phyloP scores from a whole-genome alignment of 768 basidiomycete genomes.

The Postia placenta region DNA sequence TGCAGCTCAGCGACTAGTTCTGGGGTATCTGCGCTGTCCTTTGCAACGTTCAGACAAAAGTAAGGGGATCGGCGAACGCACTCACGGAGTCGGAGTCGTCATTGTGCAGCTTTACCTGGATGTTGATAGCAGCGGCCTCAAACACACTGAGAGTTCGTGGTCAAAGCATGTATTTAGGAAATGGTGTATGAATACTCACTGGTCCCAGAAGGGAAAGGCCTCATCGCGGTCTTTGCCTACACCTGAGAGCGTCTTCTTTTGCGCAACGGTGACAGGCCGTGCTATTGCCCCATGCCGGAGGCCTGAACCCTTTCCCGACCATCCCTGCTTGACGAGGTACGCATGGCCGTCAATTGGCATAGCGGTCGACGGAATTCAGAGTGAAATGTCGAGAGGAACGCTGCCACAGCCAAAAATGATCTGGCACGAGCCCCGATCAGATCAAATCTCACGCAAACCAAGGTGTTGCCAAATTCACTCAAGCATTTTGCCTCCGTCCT shows the following conservation, averaged over 20 bases:
- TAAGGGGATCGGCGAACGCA: neutral
- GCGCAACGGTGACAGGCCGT: slow-evolving; percentile 69
- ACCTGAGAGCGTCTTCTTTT: slow-evolving; percentile 82
- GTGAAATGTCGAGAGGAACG: too few relatives aligned
- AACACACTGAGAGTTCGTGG: slow-evolving; percentile 50
- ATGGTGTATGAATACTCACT: slow-evolving; percentile 48
- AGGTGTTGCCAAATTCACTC: too few relatives aligned
- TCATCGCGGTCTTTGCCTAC: slow-evolving; percentile 93
- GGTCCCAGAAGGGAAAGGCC: slow-evolving; percentile 97
- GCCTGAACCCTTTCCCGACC: slow-evolving; percentile 80
- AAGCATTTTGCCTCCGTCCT: too few relatives aligned
- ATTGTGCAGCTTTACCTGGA: slow-evolving; percentile 60
- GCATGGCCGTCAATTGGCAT: slow-evolving; percentile 72
- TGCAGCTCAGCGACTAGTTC: slow-evolving; percentile 25
- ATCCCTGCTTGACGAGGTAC: slow-evolving; percentile 78
- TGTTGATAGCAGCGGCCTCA: slow-evolving; percentile 74
- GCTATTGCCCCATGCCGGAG: slow-evolving; percentile 79
- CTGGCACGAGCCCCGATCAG: neutral
- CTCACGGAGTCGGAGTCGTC: slow-evolving; percentile 31
- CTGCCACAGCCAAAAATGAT: too few relatives aligned
- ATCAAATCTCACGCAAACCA: neutral
- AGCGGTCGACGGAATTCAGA: too few relatives aligned
- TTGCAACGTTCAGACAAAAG: slow-evolving; percentile 2
- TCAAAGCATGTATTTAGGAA: neutral
- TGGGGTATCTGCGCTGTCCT: slow-evolving; percentile 14